phyloP scores from a whole-genome alignment of 768 basidiomycete species.

The Austroboletus eburneus region DNA sequence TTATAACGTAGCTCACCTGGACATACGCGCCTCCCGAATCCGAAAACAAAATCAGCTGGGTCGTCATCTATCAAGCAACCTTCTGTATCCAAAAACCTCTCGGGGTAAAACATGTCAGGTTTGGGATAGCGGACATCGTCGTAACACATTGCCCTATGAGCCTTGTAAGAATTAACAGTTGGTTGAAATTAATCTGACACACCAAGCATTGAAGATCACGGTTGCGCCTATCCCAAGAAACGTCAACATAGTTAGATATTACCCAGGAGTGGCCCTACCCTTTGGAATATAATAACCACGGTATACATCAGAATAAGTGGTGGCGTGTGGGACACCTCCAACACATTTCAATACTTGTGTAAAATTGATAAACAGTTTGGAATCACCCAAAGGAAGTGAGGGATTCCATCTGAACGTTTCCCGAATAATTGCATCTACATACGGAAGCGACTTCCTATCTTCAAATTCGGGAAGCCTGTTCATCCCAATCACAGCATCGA shows the following conservation, averaged over 20 bases:
- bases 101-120: constrained; percentile 9
- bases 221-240: constrained; percentile 2
- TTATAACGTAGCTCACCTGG: constrained; percentile 1
- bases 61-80: constrained; percentile 8
- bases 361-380: background rate
- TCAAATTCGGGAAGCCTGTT: constrained; percentile 13
- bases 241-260: background rate
- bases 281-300: constrained; percentile 47
- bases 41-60: constrained; percentile 3
- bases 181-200: background rate
- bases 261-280: constrained; percentile 25
- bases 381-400: constrained; percentile 9
- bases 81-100: constrained; percentile 9
- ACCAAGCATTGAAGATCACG: constrained; percentile 9
- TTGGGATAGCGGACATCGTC: constrained; percentile 13
- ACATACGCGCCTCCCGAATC: constrained; percentile 6
- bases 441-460: constrained; percentile 16
- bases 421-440: constrained; percentile 15
- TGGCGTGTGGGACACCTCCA: constrained; percentile 18
- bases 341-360: background rate
- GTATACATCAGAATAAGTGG: constrained; percentile 37
- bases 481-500: background rate
- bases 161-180: background rate
- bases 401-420: constrained; percentile 17
- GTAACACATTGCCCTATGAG: constrained; percentile 7